Evolutionary conservation across 306 rosid species (phyloP).

Genomic region (Cucurbita maxima): DNA sequence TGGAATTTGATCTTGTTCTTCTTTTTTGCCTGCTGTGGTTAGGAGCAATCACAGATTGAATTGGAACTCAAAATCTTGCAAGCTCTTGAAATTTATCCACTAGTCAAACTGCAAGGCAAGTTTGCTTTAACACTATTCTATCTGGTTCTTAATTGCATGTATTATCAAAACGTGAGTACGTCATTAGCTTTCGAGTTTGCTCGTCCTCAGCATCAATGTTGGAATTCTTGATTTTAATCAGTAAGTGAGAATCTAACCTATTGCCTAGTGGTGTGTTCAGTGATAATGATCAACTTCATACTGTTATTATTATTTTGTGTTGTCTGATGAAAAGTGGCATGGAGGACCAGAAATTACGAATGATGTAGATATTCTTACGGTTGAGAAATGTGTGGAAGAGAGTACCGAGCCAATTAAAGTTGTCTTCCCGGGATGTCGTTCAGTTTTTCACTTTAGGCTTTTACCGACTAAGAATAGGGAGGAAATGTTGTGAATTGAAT

Average conservation of each 20-base stretch:
- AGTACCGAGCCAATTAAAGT: neutral
- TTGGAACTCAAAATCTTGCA: conserved; percentile 70
- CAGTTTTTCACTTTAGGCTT: neutral
- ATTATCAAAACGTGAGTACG: neutral
- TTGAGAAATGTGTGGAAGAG: neutral
- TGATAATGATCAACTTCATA: neutral
- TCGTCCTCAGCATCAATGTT: neutral
- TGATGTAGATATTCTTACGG: neutral
- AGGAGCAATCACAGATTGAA: conserved; percentile 79
- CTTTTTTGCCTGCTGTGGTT: conserved; percentile 5
- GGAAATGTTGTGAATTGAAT: neutral
- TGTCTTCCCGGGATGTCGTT: neutral
- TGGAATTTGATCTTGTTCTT: neutral
- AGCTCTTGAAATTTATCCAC: conserved; percentile 79
- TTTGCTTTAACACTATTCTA: neutral
- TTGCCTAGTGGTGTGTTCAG: neutral
- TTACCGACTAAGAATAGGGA: neutral
- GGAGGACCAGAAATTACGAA: neutral
- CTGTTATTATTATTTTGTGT: neutral
- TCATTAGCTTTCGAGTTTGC: neutral
- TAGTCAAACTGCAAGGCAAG: conserved; percentile 54
- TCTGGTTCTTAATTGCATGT: neutral
- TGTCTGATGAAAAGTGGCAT: neutral
- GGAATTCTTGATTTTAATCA: neutral
- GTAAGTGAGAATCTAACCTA: neutral